These are phyloP conservation scores for Hypsizygus ulmarius DNA, from an alignment of 1,284 basidiomycete genomes.

Conservation along the genomic window DNA sequence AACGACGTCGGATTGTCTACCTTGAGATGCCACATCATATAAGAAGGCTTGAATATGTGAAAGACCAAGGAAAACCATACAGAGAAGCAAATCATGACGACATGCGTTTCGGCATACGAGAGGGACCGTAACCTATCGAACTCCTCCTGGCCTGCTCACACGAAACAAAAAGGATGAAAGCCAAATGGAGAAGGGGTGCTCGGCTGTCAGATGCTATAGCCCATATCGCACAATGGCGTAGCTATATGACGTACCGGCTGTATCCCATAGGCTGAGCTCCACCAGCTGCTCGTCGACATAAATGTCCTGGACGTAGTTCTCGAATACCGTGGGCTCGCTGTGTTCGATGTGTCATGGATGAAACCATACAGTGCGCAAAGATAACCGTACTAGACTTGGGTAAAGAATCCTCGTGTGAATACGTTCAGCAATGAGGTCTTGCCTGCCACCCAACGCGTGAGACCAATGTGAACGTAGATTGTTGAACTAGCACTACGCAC, in stretches of 20 bases:
- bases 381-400: conserved; percentile 77
- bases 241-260: conserved; percentile 66
- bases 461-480: conserved; percentile 4
- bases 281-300: conserved; percentile 80
- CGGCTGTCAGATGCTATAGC: conserved; percentile 6
- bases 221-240: neutral
- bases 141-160: conserved; percentile 82
- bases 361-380: neutral
- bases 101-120: conserved; percentile 93
- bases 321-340: conserved; percentile 90
- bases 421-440: conserved; percentile 85
- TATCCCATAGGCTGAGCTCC: conserved; percentile 95
- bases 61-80: conserved; percentile 40
- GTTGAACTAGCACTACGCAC: conserved; percentile 36
- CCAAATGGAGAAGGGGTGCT: neutral
- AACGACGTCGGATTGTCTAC: conserved; percentile 89
- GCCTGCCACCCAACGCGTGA: conserved; percentile 37
- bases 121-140: conserved; percentile 90
- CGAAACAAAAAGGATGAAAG: neutral
- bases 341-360: neutral
- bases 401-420: conserved; percentile 84
- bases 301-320: conserved; percentile 89
- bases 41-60: neutral
- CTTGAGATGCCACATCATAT: conserved; percentile 40
- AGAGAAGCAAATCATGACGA: conserved; percentile 93